A percentile compares a stretch with the other conserved stretches of the same genome.
phyloP scores from a whole-genome alignment of 805 yeast species.

The Lachancea meyersii region DNA sequence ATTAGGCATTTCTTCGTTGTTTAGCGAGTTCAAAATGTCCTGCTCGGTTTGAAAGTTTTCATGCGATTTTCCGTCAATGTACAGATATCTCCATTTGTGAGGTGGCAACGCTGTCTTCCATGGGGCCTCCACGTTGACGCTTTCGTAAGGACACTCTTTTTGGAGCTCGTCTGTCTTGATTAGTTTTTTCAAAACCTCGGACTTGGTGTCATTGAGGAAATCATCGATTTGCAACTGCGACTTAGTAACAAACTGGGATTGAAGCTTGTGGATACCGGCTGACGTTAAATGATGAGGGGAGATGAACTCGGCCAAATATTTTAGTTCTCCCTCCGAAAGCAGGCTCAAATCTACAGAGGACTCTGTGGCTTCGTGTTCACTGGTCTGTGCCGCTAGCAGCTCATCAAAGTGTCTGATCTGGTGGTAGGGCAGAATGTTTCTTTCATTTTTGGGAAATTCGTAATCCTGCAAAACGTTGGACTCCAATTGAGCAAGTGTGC shows the following conservation, averaged over 20 bases:
- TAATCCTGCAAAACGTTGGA: slow-evolving; percentile 68
- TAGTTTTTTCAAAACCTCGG: slow-evolving; percentile 39
- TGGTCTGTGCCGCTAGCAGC: slow-evolving; percentile 8
- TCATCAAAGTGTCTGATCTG: slow-evolving; percentile 35
- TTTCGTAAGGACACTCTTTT: slow-evolving; percentile 48
- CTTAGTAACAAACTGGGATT: slow-evolving; percentile 52
- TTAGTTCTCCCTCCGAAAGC: slow-evolving; percentile 39
- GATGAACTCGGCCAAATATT: slow-evolving; percentile 48
- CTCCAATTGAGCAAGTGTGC: slow-evolving; percentile 75
- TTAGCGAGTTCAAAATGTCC: slow-evolving; percentile 25
- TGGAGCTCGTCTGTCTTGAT: slow-evolving; percentile 59
- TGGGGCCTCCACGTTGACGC: slow-evolving; percentile 54
- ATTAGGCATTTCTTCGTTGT: slow-evolving; percentile 51
- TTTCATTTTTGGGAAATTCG: slow-evolving; percentile 68
- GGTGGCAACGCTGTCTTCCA: slow-evolving; percentile 94
- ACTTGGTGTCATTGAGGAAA: slow-evolving; percentile 53
- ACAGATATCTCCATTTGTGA: slow-evolving; percentile 82
- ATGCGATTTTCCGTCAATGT: slow-evolving; percentile 58
- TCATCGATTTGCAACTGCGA: slow-evolving; percentile 62
- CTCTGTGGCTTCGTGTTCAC: slow-evolving; percentile 15
- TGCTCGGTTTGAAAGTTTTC: slow-evolving; percentile 28
- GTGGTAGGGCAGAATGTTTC: slow-evolving; percentile 38
- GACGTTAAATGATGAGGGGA: slow-evolving; percentile 45
- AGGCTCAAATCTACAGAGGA: slow-evolving; percentile 12
- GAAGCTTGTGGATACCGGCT: slow-evolving; percentile 38